Base-by-base conservation (phyloP, 148 eudicot genomes). In the Heliamphora exappendiculata region DNA sequence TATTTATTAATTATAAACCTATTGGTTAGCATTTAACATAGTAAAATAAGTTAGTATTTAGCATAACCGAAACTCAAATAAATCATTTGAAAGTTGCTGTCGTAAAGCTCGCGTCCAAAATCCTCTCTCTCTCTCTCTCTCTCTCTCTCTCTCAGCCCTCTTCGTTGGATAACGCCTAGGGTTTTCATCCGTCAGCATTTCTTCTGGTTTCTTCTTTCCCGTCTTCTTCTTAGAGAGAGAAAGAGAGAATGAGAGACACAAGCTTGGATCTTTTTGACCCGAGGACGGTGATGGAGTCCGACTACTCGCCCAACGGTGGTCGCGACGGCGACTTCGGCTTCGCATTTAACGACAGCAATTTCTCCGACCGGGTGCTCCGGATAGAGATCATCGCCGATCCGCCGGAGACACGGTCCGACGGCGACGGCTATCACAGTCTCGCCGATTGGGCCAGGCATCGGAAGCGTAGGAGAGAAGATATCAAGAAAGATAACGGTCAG, bases 261-360 rank as follows among this genome's bases (percentile, higher is more conserved):
- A 85, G 63, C 73, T 78, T 79, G 79, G 97, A 90, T 81, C 85
- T 90, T 41, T 89, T 90, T 74, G 93, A 90, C 76, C 95, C 95
- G 63, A 81, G 87, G 54, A 87, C 90, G 66, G 87, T 74, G 39
- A 89, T 87, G 89, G 89, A 92, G 33, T 78, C 97, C 13, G 90
- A 84, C n/a, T 81, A 60, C 54, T 78, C 82, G 1, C 70, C 78
- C 71, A 80, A 31, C 58, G 78, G 45, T 71, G 51, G 76, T 62
- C 84, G 39, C 20, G 93, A 91, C 66, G 86, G 84, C 5, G 93
- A 91, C 75, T 93, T 93, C 50, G 96, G 86, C 7, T 93, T 93
- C 79, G 98, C 98, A 0, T 93, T 93, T 53, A 88, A 93, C 72
- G 93, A 93, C 73, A 89, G 96, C 82, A 93, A 91, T 73, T 93